Evolutionary conservation across 2,329 filamentous ascomycete species (phyloP).

Genomic region (Aspergillus sergii): DNA sequence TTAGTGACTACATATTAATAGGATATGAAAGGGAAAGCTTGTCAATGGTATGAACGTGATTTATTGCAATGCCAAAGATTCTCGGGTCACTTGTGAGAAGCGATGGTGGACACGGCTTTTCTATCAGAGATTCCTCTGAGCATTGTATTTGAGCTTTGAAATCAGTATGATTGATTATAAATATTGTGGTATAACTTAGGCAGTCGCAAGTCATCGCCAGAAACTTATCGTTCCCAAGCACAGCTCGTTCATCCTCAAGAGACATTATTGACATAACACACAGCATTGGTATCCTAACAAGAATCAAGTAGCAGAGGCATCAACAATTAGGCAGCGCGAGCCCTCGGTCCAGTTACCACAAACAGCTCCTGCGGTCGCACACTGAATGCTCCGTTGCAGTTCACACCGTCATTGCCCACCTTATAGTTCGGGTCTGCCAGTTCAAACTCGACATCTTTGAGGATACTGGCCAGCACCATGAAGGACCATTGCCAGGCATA

Average conservation of each 20-base stretch:
- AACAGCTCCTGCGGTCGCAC: constrained; percentile 52
- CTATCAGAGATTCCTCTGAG: not conserved
- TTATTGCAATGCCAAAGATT: not conserved
- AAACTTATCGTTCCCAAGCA: not conserved
- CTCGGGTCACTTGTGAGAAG: not conserved
- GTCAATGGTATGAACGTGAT: no score
- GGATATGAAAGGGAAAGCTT: no score
- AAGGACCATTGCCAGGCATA: constrained; percentile 77
- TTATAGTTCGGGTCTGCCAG: constrained; percentile 58
- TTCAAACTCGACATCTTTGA: constrained; percentile 71
- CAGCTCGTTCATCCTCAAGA: not conserved
- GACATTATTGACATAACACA: not conserved
- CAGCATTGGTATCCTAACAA: not conserved
- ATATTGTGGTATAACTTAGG: not conserved
- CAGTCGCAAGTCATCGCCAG: not conserved
- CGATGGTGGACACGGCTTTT: no score
- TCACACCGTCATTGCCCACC: constrained; percentile 31
- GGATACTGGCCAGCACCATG: constrained; percentile 61
- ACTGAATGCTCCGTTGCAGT: constrained; percentile 57
- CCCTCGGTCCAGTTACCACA: constrained; percentile 19
- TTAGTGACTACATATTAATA: no score
- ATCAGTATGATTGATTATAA: not conserved
- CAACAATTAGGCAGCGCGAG: not conserved
- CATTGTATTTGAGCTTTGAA: no score
- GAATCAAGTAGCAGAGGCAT: not conserved